Evolutionary conservation across 352 stramenopile species (phyloP), one percentile per base, ranked within the genome.

Genomic region (Peronosclerospora sorghi): DNA sequence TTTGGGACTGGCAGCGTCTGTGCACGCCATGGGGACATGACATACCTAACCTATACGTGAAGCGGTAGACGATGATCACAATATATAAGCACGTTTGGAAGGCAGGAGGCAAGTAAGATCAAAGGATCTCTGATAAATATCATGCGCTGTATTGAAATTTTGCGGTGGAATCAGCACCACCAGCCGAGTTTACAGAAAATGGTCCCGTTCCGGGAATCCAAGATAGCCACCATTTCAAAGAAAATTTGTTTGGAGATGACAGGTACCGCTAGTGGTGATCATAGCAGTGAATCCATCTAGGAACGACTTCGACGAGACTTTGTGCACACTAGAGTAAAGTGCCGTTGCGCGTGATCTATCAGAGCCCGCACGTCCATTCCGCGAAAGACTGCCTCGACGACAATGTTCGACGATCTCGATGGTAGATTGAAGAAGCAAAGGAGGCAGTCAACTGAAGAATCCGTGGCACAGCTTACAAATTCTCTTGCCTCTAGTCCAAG

Each of bases 101-200:
- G 97, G 68, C 95, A 97, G 41, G 96, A 99, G 63, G 93, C 94
- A n/a, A 96, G 89, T 51, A 86, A 96, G 51, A 99, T 99, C 60
- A 99, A 99, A 76, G 82, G 80, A 13, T 97, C 86, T 17, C 65
- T 99, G 4, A 98, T 97, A 87, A 97, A 96, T 36, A 76, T 99
- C 18, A 98, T 97, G 88, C 79, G 86, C 30, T 98, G 95, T 54
- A 69, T 99, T 2, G 86, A 96, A 45, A 92, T 81, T 15, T 73
- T 98, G 65, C 82, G 94, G 0, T 90, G 74, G 59, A 96, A 97
- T 42, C 83, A 96, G 42, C 74, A 88, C 42, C 75, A 85, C 35
- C 73, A 69, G 0, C 56, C 51, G 1, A 64, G 61, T 27, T 59
- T 86, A 19, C 69, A 91, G 51, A 87, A 93, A 38, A 83, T 97